phyloP scores from a whole-genome alignment of 805 yeast species.

The Wickerhamiella spandovensis region DNA sequence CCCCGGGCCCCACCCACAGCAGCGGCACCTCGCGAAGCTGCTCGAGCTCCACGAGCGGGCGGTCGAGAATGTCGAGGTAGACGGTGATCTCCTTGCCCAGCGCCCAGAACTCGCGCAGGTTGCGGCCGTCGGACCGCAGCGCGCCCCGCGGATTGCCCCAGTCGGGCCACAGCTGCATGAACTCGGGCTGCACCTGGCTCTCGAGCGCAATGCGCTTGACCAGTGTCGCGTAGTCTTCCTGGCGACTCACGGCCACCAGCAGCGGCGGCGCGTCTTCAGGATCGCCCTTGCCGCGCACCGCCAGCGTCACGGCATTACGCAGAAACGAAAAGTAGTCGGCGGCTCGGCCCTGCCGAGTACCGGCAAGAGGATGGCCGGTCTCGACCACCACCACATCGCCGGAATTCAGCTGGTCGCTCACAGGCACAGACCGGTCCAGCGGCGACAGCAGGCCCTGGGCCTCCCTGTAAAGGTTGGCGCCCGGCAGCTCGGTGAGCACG shows the following conservation, averaged over 20 bases:
- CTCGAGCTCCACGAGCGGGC: conserved; percentile 67
- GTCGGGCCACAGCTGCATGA: conserved; percentile 48
- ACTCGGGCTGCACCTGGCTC: conserved; percentile 45
- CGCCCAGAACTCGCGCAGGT: conserved; percentile 12
- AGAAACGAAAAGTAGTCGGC: not conserved
- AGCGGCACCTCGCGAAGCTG: conserved; percentile 52
- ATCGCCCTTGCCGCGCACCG: not conserved
- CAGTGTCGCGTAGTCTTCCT: conserved; percentile 44
- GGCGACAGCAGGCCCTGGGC: not conserved
- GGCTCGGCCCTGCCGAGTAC: not conserved
- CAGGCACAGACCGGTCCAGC: not conserved
- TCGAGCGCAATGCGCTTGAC: conserved; percentile 42
- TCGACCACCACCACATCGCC: conserved; percentile 28
- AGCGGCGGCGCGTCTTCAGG: not conserved
- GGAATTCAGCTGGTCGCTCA: conserved; percentile 12
- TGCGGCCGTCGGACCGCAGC: conserved; percentile 7
- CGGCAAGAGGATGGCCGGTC: conserved; percentile 1
- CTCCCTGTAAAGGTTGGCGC: not conserved
- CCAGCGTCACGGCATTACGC: not conserved
- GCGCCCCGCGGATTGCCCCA: not conserved
- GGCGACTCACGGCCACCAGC: not conserved
- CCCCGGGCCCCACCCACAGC: conserved; percentile 43
- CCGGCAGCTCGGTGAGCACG: not conserved
- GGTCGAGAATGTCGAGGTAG: conserved; percentile 64
- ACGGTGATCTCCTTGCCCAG: conserved; percentile 23